Percentiles rank a stretch among this genome's conserved stretches.
These are phyloP conservation scores for Kwoniella europaea DNA, from an alignment of 768 basidiomycete genomes.

Conservation along the genomic window DNA sequence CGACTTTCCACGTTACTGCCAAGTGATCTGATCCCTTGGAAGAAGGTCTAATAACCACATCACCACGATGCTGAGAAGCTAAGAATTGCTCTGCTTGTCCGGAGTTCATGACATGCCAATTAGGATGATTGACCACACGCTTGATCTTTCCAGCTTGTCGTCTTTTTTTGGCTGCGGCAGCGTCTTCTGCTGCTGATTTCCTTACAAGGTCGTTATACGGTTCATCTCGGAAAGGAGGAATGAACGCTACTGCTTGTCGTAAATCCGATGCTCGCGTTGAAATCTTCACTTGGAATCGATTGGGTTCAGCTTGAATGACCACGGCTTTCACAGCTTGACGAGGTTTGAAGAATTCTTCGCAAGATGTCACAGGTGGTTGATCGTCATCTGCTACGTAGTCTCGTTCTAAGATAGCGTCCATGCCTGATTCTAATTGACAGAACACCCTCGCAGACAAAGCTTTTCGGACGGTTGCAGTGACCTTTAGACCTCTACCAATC, in stretches of 20 bases:
- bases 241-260: conserved; percentile 36
- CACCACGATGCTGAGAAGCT: conserved; percentile 87
- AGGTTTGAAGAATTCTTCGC: conserved; percentile 67
- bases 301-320: conserved; percentile 71
- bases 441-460: conserved; percentile 69
- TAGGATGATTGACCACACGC: conserved; percentile 93
- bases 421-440: conserved; percentile 87
- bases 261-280: conserved; percentile 65
- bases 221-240: conserved; percentile 54
- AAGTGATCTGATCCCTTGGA: conserved; percentile 92
- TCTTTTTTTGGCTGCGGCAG: conserved; percentile 79
- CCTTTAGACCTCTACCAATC: conserved; percentile 75
- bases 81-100: conserved; percentile 86
- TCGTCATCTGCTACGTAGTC: conserved; percentile 63
- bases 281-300: conserved; percentile 72
- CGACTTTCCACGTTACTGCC: conserved; percentile 99
- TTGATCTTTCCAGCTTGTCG: conserved; percentile 78
- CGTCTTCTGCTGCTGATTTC: conserved; percentile 59
- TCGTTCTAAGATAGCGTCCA: conserved; percentile 77
- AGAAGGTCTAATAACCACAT: conserved; percentile 94
- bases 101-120: conserved; percentile 94
- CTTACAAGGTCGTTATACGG: conserved; percentile 51
- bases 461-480: conserved; percentile 64
- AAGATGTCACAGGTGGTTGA: conserved; percentile 46
- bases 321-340: conserved; percentile 81